phyloP scores from a whole-genome alignment of 306 rosid species.

The Ormosia emarginata region DNA sequence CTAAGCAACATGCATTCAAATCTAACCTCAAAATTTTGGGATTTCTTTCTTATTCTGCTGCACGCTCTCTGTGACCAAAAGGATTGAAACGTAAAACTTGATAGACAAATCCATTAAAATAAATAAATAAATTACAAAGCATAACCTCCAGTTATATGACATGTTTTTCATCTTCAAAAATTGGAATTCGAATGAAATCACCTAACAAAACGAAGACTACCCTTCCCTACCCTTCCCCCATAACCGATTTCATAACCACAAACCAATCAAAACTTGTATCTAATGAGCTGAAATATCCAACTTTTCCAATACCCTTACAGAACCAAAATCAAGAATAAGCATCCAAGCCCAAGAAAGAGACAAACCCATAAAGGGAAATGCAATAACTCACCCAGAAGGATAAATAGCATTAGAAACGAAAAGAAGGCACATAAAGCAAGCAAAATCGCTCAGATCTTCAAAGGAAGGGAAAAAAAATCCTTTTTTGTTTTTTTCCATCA shows the following conservation, averaged over 20 bases:
- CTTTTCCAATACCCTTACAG: not conserved
- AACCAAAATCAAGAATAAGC: not conserved
- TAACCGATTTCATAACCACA: not conserved
- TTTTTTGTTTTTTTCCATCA: too few relatives aligned
- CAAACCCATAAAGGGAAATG: not conserved
- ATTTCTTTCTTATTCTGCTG: not conserved
- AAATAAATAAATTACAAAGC: not conserved
- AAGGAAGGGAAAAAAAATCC: not conserved
- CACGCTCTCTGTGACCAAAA: not conserved
- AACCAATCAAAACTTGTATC: constrained; percentile 12
- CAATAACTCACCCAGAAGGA: not conserved
- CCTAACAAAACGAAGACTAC: not conserved
- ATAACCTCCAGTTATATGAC: not conserved
- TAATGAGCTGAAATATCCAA: constrained; percentile 1
- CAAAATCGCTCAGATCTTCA: too few relatives aligned
- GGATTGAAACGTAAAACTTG: not conserved
- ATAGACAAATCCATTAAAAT: not conserved
- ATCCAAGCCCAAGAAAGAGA: not conserved
- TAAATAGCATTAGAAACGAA: too few relatives aligned
- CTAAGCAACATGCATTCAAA: constrained; percentile 9
- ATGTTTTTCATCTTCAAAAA: not conserved
- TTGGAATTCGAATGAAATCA: not conserved
- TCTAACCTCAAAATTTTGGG: not conserved
- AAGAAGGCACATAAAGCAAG: too few relatives aligned
- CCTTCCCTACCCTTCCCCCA: not conserved